A percentile compares a stretch with the other conserved stretches of the same genome.
Evolutionary conservation across 352 stramenopile species (phyloP).

Genomic region (Phytophthora ohioensis): DNA sequence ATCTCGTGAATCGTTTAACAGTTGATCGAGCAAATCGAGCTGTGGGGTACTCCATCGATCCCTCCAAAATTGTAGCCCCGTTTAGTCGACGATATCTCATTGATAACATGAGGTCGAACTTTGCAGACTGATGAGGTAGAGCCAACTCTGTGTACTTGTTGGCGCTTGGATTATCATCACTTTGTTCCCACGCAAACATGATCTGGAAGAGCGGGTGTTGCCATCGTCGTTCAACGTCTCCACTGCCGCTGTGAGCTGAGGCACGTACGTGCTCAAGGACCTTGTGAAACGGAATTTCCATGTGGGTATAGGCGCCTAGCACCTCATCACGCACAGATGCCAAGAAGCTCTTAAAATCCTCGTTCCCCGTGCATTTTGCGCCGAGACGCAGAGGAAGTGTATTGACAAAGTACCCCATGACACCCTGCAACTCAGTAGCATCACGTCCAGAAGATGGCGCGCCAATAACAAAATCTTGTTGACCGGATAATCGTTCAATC

Average conservation of each 20-base stretch:
- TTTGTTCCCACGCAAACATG: constrained; percentile 68
- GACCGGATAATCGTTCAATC: constrained; percentile 46
- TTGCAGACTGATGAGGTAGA: constrained; percentile 46
- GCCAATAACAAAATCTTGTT: constrained; percentile 60
- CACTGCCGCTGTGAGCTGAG: constrained; percentile 17
- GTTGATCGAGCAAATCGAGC: constrained; percentile 43
- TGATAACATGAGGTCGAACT: constrained; percentile 76
- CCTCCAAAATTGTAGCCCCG: constrained; percentile 42
- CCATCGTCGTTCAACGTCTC: constrained; percentile 21
- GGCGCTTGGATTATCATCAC: background rate
- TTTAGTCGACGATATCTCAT: constrained; percentile 46
- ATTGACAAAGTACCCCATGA: constrained; percentile 74
- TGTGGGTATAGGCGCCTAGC: constrained; percentile 53
- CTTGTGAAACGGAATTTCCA: constrained; percentile 62
- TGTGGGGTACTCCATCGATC: constrained; percentile 55
- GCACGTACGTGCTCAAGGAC: constrained; percentile 54
- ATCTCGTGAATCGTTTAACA: constrained; percentile 49
- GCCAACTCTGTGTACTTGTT: constrained; percentile 33
- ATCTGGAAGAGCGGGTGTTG: constrained; percentile 53
- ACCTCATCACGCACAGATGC: constrained; percentile 49
- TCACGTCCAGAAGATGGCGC: constrained; percentile 47
- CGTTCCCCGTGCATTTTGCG: background rate
- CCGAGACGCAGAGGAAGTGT: constrained; percentile 60
- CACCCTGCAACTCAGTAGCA: constrained; percentile 31
- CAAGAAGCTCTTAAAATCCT: constrained; percentile 47